These are phyloP conservation scores for Diplocarpon rosae DNA, from an alignment of 2,329 filamentous ascomycete species.

Conservation along the genomic window DNA sequence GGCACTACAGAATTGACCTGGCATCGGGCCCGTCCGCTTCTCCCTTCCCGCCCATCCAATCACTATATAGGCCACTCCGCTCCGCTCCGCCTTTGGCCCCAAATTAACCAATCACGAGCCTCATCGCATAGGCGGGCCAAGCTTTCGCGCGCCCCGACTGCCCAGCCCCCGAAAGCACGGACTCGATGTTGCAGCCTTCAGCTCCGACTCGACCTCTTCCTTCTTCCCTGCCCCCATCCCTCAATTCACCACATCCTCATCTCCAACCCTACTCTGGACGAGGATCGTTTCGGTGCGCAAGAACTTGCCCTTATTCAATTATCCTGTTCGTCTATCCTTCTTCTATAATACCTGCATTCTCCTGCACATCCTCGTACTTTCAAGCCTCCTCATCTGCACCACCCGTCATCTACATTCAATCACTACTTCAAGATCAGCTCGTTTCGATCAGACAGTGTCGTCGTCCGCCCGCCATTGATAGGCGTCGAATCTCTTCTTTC, in stretches of 20 bases:
- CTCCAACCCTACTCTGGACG: constrained; percentile 12
- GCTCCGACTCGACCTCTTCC: constrained; percentile 3
- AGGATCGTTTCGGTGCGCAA: constrained; percentile 14
- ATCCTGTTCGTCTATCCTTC: constrained; percentile 28
- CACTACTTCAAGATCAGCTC: constrained; percentile 20
- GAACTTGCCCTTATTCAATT: constrained; percentile 17
- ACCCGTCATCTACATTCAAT: constrained; percentile 10
- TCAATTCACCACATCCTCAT: constrained; percentile 5
- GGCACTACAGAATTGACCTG: no score
- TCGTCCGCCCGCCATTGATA: constrained; percentile 14
- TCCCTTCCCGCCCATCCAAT: no score
- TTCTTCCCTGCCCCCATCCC: no score
- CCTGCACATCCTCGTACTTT: constrained; percentile 19
- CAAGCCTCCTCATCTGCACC: constrained; percentile 14
- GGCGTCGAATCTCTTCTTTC: constrained; percentile 14
- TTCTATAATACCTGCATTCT: constrained; percentile 14
- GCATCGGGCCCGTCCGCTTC: no score
- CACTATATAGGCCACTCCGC: no score
- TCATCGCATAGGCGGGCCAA: no score
- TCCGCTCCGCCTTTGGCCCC: no score
- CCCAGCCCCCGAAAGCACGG: neutral
- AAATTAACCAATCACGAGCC: no score
- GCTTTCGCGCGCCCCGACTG: neutral
- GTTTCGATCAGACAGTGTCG: constrained; percentile 20
- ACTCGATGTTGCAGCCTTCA: neutral